A percentile compares a stretch with the other conserved stretches of the same genome.
These are phyloP conservation scores for Trifolium fragiferum DNA, from an alignment of 306 rosid genomes.

Conservation along the genomic window DNA sequence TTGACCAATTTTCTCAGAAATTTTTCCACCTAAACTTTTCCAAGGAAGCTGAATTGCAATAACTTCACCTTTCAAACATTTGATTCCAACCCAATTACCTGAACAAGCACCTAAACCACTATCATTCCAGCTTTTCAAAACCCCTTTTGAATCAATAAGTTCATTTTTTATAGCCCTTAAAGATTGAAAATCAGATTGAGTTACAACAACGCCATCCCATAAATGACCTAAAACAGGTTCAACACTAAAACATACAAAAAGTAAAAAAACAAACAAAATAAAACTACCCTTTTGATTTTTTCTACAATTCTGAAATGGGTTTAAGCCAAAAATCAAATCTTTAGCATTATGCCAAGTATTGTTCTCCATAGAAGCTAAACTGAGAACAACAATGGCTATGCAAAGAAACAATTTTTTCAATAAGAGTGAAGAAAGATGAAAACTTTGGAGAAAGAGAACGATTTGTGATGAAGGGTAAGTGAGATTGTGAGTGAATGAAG, in stretches of 20 bases:
- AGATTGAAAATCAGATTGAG: conserved; percentile 64
- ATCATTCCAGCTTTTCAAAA: conserved; percentile 81
- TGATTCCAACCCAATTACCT: conserved; percentile 91
- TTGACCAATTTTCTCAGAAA: conserved; percentile 76
- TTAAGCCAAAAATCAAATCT: conserved; percentile 17
- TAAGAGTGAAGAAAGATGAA: conserved; percentile 17
- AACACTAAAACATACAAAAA: conserved; percentile 35
- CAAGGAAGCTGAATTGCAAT: conserved; percentile 94
- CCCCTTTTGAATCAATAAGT: conserved; percentile 65
- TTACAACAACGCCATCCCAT: conserved; percentile 73
- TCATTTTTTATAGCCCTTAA: conserved; percentile 71
- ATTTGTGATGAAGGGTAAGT: conserved; percentile 32
- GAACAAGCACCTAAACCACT: conserved; percentile 82
- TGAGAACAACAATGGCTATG: neutral
- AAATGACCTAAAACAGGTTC: conserved; percentile 51
- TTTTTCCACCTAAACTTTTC: conserved; percentile 81
- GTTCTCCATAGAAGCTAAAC: conserved; percentile 54
- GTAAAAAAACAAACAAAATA: conserved; percentile 20
- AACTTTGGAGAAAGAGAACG: conserved; percentile 3
- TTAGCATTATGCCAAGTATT: conserved; percentile 37
- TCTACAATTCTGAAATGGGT: conserved; percentile 30
- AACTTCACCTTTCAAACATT: conserved; percentile 86
- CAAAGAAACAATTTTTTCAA: neutral
- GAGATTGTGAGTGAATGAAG: conserved; percentile 43
- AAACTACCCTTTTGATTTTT: conserved; percentile 23